These are phyloP conservation scores for Suillus subaureus DNA, from an alignment of 768 basidiomycete genomes.

Conservation along the genomic window DNA sequence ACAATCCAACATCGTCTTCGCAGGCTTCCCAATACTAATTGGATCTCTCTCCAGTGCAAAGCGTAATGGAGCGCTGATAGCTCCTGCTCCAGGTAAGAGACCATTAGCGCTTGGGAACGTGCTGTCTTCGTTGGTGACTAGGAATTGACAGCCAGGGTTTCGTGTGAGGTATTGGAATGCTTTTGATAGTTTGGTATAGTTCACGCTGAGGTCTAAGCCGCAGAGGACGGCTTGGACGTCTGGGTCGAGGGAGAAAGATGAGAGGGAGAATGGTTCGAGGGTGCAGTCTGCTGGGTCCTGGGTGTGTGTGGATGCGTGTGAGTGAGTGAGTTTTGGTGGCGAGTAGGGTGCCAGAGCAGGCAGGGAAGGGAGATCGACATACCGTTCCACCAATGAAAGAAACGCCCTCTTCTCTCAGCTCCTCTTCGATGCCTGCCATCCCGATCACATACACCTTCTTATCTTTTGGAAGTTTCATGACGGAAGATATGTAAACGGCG, in stretches of 20 bases:
- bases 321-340: neutral
- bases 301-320: neutral
- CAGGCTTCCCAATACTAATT: conserved; percentile 87
- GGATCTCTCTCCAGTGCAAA: conserved; percentile 73
- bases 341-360: neutral
- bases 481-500: conserved; percentile 84
- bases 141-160: conserved; percentile 80
- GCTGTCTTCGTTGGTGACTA: conserved; percentile 91
- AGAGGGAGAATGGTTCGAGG: conserved; percentile 66
- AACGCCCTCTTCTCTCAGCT: conserved; percentile 87
- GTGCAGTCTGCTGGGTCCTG: conserved; percentile 88
- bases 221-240: conserved; percentile 92
- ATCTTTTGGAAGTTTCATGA: conserved; percentile 84
- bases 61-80: conserved; percentile 80
- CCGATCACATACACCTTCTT: conserved; percentile 98
- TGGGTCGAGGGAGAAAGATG: conserved; percentile 73
- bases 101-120: conserved; percentile 80
- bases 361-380: conserved; percentile 26
- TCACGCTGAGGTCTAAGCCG: conserved; percentile 83
- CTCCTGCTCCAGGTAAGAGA: conserved; percentile 83
- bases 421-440: conserved; percentile 89
- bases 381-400: conserved; percentile 84
- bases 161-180: conserved; percentile 87
- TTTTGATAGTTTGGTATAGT: conserved; percentile 93
- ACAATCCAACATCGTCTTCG: conserved; percentile 88